phyloP scores from a whole-genome alignment of 139 green algal species.

The Nannochloris sp. region DNA sequence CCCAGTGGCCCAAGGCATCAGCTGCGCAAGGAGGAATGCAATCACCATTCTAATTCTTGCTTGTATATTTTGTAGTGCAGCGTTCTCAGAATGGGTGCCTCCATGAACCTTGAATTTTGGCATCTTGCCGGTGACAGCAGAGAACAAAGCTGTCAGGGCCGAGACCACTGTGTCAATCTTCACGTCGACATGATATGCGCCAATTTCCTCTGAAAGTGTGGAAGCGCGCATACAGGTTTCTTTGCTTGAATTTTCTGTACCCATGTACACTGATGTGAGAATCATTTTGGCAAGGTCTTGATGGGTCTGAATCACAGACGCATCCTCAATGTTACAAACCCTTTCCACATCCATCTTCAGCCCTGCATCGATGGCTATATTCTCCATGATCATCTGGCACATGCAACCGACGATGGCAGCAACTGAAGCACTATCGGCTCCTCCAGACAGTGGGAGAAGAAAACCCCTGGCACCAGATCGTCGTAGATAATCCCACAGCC shows the following conservation, averaged over 20 bases:
- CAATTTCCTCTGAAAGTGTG: slow-evolving; percentile 54
- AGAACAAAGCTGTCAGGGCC: slow-evolving; percentile 63
- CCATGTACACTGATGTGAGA: slow-evolving; percentile 91
- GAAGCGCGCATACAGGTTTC: slow-evolving; percentile 50
- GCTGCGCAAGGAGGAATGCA: slow-evolving; percentile 84
- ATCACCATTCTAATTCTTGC: slow-evolving; percentile 93
- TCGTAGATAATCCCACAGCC: slow-evolving; percentile 96
- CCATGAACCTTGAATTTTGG: slow-evolving; percentile 75
- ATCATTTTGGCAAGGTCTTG: slow-evolving; percentile 67
- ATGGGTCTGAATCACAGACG: slow-evolving; percentile 21
- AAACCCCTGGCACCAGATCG: slow-evolving; percentile 72
- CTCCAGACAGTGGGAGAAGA: slow-evolving; percentile 83
- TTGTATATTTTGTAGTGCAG: slow-evolving; percentile 92
- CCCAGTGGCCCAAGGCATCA: slow-evolving; percentile 57
- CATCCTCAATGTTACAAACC: slow-evolving; percentile 29
- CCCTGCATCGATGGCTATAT: slow-evolving; percentile 48
- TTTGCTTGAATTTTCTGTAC: slow-evolving; percentile 76
- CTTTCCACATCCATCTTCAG: slow-evolving; percentile 62
- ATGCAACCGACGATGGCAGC: slow-evolving; percentile 92
- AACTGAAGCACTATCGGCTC: slow-evolving; percentile 70
- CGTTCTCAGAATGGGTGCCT: slow-evolving; percentile 76
- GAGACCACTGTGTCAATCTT: slow-evolving; percentile 71
- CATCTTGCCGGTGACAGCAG: slow-evolving; percentile 56
- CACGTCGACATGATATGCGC: slow-evolving; percentile 73
- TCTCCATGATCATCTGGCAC: slow-evolving; percentile 74